Base-by-base conservation (phyloP, 139 green algal genomes). In the Chlamydomonas schloesseri region DNA sequence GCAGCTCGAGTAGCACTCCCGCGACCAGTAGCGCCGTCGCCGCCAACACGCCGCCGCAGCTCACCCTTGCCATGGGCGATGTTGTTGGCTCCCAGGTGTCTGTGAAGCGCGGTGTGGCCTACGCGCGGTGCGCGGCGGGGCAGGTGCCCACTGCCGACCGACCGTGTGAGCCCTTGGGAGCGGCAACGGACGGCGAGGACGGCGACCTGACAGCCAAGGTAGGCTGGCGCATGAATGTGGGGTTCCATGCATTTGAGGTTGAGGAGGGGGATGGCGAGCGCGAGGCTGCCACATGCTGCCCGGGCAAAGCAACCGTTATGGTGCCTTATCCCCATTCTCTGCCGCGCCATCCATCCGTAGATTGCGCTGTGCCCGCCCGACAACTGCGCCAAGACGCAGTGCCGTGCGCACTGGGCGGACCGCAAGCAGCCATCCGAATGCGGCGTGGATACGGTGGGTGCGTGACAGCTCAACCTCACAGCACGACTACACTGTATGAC, bases 351-450 rank as follows among this genome's bases (percentile, higher is more conserved):
- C 11, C 50, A 2, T 11, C 20, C 73, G 14, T 53, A 81, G 73
- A 81, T 81, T 28, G 57, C 74, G 33, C 34, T 82, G 55, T 82
- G 74, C 57, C 74, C 74, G 0, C 55, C 74, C 0, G 57, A 57
- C 57, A 15, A 71, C 57, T 82, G 74, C 74, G 57, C 74, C 23
- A 37, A 58, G 13, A 82, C 74, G 3, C 74, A 82, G 57, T 82
- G 74, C 57, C 74, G 57, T 0, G 34, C 57, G 3, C 74, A 82
- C 57, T 71, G 57, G 74, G 57, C 74, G 23, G 74, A 71, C 57
- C 74, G 74, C 55, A 82, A 82, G 57, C 57, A 82, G 74, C 74
- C 74, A 11, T 71, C 55, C 8, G 55, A 82, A 34, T 81, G 55
- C 57, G 57, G 74, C 14, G 57, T 82, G 9, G 74, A 82, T n/a